These are phyloP conservation scores for Puya raimondii DNA, from an alignment of 176 grass and related monocot genomes.

Conservation along the genomic window DNA sequence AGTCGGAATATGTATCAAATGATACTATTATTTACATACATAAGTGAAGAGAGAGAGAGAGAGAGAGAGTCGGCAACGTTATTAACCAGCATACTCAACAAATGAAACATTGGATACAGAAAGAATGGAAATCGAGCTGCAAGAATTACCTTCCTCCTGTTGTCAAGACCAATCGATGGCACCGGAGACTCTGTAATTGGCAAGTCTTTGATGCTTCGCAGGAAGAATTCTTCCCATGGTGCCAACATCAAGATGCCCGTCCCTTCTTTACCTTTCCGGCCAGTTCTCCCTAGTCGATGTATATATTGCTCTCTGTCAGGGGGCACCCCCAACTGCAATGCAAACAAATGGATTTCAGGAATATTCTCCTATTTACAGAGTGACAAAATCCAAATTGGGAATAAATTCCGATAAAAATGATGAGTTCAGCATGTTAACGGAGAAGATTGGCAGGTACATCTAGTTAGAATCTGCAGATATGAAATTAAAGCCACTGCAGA, in stretches of 20 bases:
- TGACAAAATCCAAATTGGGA: neutral
- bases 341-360: neutral
- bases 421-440: neutral
- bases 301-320: slow-evolving; percentile 93
- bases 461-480: too few relatives aligned
- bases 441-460: too few relatives aligned
- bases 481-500: too few relatives aligned
- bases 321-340: slow-evolving; percentile 69
- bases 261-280: slow-evolving; percentile 84
- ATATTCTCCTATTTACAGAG: neutral
- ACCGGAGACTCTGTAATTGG: slow-evolving; percentile 57
- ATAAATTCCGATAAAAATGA: neutral
- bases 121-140: neutral
- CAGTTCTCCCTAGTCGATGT: slow-evolving; percentile 97
- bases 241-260: slow-evolving; percentile 68
- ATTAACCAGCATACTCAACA: neutral
- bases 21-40: neutral
- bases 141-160: slow-evolving; percentile 44
- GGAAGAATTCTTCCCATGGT: slow-evolving; percentile 87
- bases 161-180: slow-evolving; percentile 57
- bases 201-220: slow-evolving; percentile 69
- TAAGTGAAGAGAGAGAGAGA: neutral
- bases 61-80: too few relatives aligned
- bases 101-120: neutral
- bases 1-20: neutral